These are phyloP conservation scores for Teratosphaeria gauchensis DNA, from an alignment of 2,329 filamentous ascomycete species.

Conservation along the genomic window DNA sequence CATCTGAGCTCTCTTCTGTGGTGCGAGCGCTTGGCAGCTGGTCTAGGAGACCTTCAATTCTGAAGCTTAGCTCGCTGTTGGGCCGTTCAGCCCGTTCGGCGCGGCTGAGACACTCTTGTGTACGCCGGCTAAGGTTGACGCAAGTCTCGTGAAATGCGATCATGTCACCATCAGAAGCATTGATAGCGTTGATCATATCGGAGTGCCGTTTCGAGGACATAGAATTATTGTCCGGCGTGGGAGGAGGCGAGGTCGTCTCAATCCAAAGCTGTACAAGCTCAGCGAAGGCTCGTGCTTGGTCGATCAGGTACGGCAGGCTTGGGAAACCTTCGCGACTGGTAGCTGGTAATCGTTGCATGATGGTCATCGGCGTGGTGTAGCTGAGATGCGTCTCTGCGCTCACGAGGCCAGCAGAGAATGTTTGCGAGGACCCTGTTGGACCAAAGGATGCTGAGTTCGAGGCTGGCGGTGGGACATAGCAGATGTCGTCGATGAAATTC, in stretches of 20 bases:
- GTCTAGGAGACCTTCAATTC: constrained; percentile 46
- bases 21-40: constrained; percentile 24
- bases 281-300: constrained; percentile 76
- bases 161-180: constrained; percentile 35
- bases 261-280: constrained; percentile 74
- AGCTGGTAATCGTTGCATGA: constrained; percentile 69
- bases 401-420: constrained; percentile 16
- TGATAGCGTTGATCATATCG: constrained; percentile 26
- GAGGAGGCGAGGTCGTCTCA: constrained; percentile 34
- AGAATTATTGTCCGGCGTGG: constrained; percentile 6
- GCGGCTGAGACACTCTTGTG: constrained; percentile 40
- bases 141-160: constrained; percentile 42
- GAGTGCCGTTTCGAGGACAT: constrained; percentile 13
- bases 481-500: constrained; percentile 76
- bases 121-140: constrained; percentile 36
- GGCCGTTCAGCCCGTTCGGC: constrained; percentile 45
- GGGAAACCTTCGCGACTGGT: constrained; percentile 85
- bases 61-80: constrained; percentile 36
- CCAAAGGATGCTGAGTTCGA: constrained; percentile 35
- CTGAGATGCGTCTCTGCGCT: constrained; percentile 25
- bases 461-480: constrained; percentile 66
- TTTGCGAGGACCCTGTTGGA: constrained; percentile 14
- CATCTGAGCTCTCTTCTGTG: constrained; percentile 21
- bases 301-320: constrained; percentile 84
- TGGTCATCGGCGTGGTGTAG: constrained; percentile 87